Conservation (phyloP, 192 early-diverging fungal species). For the Coemansia sp. region DNA sequence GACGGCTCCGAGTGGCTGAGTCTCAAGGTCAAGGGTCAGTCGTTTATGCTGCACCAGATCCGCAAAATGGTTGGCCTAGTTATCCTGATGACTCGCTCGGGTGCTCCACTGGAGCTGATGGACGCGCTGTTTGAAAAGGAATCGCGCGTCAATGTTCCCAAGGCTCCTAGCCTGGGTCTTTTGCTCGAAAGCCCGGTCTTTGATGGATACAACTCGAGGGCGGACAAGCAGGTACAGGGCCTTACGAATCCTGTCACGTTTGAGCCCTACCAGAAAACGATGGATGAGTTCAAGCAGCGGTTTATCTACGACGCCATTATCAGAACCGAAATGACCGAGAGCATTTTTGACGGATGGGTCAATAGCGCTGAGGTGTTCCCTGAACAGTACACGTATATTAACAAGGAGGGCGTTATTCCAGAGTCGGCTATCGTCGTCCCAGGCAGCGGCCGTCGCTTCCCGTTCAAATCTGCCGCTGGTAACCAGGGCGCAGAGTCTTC, state of each 20-base stretch:
- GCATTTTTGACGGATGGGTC: conserved; percentile 60
- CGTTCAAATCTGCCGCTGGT: background rate
- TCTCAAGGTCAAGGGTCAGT: conserved; percentile 91
- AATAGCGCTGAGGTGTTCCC: conserved; percentile 49
- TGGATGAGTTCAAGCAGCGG: conserved; percentile 86
- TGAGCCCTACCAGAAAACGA: conserved; percentile 65
- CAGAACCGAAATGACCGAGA: conserved; percentile 70
- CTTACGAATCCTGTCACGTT: conserved; percentile 58
- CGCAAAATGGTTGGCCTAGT: conserved; percentile 98
- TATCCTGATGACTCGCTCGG: conserved; percentile 77
- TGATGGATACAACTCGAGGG: conserved; percentile 64
- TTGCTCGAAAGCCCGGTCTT: conserved; percentile 83
- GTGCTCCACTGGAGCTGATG: conserved; percentile 72
- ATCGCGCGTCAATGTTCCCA: conserved; percentile 90
- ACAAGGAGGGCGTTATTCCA: conserved; percentile 50
- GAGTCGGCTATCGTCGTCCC: conserved; percentile 50
- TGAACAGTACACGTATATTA: conserved; percentile 52
- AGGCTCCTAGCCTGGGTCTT: conserved; percentile 90
- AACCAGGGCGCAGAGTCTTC: conserved; percentile 22
- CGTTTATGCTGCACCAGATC: conserved; percentile 99
- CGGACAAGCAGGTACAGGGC: conserved; percentile 21
- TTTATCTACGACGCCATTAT: conserved; percentile 85
- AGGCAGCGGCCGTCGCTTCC: conserved; percentile 8
- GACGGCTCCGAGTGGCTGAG: conserved; percentile 86
- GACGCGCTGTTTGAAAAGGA: conserved; percentile 61